Evolutionary conservation across 768 basidiomycete genomes (phyloP), one percentile per base, ranked within the genome.

Genomic region (Hemileccinum rubropunctum): DNA sequence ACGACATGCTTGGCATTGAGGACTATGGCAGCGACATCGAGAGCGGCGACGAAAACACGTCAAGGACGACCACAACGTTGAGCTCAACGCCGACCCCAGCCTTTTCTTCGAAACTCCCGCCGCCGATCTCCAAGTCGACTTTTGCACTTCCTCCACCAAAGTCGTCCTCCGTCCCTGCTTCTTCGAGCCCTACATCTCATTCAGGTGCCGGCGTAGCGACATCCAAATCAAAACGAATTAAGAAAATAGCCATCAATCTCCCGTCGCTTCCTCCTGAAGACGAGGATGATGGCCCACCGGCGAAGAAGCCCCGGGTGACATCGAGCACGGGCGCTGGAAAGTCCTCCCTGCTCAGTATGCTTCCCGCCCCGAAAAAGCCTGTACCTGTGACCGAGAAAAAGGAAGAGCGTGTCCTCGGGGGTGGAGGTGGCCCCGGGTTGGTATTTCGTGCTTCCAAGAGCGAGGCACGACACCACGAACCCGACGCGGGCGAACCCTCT

Each of bases 21-120:
- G 80, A 76, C 73, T 90, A 91, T 59, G 86, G 86, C 54, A 91
- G 88, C 68, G 86, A 76, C 70, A 77, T 68, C 59, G 82, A 86
- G 56, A 78, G 73, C 60, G 83, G 81, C 50, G 70, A 72, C 50
- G 79, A 79, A 49, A 51, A 48, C 30, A 61, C 48, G 7, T 20
- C 56, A 10, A 30, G 21, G 40, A 14, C 54, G 32, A 34, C 47
- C 18, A 15, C 62, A 40, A n/a, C 50, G 30, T 13, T 32, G 12
- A 47, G 35, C 40, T 20, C n/a, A n/a, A n/a, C n/a, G n/a, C n/a
- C n/a, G n/a, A n/a, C n/a, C n/a, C n/a, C 47, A 4, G 27, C 27
- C 9, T 9, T 28, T 28, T 28, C 27, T n/a, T n/a, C 59, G n/a
- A 57, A 45, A 51, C 59, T 64, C 18, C 58, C 65, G 7, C 59